Evolutionary conservation across 164 flowering plant species (phyloP).

Genomic region (Magnolia sinica): DNA sequence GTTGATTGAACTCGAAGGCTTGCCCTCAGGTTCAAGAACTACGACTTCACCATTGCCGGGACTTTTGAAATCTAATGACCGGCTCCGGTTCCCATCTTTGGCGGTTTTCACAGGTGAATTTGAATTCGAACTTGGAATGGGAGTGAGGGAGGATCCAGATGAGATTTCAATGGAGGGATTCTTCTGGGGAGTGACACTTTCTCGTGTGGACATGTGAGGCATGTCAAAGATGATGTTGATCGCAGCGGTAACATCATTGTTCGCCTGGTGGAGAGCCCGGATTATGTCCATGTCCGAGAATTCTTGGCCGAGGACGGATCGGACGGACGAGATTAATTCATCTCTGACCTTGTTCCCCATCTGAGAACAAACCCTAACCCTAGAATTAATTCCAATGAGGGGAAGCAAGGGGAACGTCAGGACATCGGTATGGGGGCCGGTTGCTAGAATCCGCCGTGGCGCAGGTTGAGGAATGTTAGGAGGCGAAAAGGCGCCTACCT

Average conservation of each 20-base stretch:
- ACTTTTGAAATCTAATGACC: background rate
- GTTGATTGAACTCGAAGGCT: conserved; percentile 2
- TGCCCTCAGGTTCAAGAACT: conserved; percentile 6
- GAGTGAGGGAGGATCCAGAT: background rate
- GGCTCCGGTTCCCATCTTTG: conserved; percentile 8
- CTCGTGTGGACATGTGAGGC: conserved; percentile 38
- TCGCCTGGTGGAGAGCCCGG: conserved; percentile 92
- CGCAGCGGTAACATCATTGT: conserved; percentile 79
- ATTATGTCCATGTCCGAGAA: conserved; percentile 87
- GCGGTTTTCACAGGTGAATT: conserved; percentile 7
- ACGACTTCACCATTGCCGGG: conserved; percentile 2
- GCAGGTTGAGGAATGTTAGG: background rate
- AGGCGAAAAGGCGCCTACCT: background rate
- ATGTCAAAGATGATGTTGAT: conserved; percentile 86
- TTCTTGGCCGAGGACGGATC: conserved; percentile 66
- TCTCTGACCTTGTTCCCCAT: conserved; percentile 67
- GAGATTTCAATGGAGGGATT: background rate
- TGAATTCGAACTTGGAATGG: conserved; percentile 4
- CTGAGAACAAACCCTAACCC: background rate
- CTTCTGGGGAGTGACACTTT: conserved; percentile 1
- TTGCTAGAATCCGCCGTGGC: background rate
- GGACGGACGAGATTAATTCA: conserved; percentile 54
- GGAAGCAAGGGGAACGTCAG: background rate
- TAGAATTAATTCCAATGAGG: background rate
- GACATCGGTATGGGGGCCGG: background rate